These are phyloP conservation scores for Prunus yedoensis DNA, from an alignment of 331 rosid species.

Conservation along the genomic window DNA sequence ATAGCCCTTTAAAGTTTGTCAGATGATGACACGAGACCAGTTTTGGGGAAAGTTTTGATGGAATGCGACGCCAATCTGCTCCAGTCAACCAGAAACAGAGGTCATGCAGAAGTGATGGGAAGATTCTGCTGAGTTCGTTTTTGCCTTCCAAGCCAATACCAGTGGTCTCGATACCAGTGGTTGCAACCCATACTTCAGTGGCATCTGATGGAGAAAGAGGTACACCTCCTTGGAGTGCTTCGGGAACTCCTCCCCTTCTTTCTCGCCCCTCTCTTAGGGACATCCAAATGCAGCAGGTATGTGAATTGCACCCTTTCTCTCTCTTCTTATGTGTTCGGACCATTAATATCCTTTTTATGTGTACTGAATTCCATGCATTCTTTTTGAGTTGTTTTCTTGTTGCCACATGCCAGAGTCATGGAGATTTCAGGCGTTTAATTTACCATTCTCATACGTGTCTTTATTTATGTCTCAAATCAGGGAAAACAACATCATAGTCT, in stretches of 20 bases:
- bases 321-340: too few relatives aligned
- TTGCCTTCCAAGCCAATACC: slow-evolving; percentile 87
- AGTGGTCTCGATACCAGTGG: slow-evolving; percentile 64
- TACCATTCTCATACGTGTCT: slow-evolving; percentile 1
- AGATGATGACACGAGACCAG: too few relatives aligned
- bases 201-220: slow-evolving; percentile 66
- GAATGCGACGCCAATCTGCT: too few relatives aligned
- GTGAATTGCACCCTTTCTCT: slow-evolving; percentile 2
- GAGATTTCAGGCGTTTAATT: not conserved
- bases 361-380: too few relatives aligned
- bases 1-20: too few relatives aligned
- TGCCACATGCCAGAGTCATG: not conserved
- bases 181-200: slow-evolving; percentile 36
- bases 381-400: too few relatives aligned
- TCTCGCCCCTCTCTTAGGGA: slow-evolving; percentile 80
- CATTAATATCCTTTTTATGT: too few relatives aligned
- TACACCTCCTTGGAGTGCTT: slow-evolving; percentile 88
- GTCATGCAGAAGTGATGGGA: slow-evolving; percentile 55
- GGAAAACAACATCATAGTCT: slow-evolving; percentile 64
- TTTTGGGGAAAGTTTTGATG: too few relatives aligned
- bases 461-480: slow-evolving; percentile 34
- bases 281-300: slow-evolving; percentile 94
- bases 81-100: slow-evolving; percentile 29
- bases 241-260: slow-evolving; percentile 80
- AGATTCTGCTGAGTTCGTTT: slow-evolving; percentile 60